Evolutionary conservation across 495 filamentous ascomycete species (phyloP).

Genomic region (Penicillium subrubescens): DNA sequence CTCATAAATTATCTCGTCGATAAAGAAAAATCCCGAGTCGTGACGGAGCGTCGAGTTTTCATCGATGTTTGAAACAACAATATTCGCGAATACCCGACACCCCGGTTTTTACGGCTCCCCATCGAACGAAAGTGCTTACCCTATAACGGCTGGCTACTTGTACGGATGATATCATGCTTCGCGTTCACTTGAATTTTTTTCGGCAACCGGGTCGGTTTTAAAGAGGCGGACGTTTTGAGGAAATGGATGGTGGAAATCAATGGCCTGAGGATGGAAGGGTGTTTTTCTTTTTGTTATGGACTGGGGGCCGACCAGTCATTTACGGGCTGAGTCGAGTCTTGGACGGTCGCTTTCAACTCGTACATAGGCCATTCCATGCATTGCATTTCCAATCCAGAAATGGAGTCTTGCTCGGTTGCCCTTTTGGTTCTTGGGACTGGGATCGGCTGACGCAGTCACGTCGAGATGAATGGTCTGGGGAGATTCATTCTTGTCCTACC

Average conservation of each 20-base stretch:
- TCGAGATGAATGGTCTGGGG: neutral
- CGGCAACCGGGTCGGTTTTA: slow-evolving; percentile 33
- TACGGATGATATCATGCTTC: slow-evolving; percentile 42
- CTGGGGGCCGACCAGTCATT: slow-evolving; percentile 17
- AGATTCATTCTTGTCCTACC: neutral
- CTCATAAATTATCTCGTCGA: slow-evolving; percentile 28
- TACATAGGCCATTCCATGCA: slow-evolving; percentile 39
- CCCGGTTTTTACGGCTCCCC: slow-evolving; percentile 21
- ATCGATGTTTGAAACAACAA: slow-evolving; percentile 30
- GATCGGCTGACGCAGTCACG: neutral
- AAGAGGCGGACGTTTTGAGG: slow-evolving; percentile 18
- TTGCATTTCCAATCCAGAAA: slow-evolving; percentile 35
- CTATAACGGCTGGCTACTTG: slow-evolving; percentile 36
- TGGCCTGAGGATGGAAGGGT: slow-evolving; percentile 31
- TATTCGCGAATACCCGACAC: slow-evolving; percentile 26
- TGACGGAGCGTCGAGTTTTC: slow-evolving; percentile 30
- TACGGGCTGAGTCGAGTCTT: slow-evolving; percentile 13
- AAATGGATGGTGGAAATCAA: slow-evolving; percentile 27
- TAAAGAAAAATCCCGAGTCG: slow-evolving; percentile 31
- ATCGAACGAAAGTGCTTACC: slow-evolving; percentile 35
- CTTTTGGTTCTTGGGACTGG: neutral
- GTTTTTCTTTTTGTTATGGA: slow-evolving; percentile 11
- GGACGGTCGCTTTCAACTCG: slow-evolving; percentile 30
- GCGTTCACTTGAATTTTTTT: slow-evolving; percentile 37
- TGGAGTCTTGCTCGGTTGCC: slow-evolving; percentile 17